Percentiles rank a stretch among this genome's conserved stretches.
phyloP scores from a whole-genome alignment of 2,329 filamentous ascomycete genomes.

The Apiospora sp. region DNA sequence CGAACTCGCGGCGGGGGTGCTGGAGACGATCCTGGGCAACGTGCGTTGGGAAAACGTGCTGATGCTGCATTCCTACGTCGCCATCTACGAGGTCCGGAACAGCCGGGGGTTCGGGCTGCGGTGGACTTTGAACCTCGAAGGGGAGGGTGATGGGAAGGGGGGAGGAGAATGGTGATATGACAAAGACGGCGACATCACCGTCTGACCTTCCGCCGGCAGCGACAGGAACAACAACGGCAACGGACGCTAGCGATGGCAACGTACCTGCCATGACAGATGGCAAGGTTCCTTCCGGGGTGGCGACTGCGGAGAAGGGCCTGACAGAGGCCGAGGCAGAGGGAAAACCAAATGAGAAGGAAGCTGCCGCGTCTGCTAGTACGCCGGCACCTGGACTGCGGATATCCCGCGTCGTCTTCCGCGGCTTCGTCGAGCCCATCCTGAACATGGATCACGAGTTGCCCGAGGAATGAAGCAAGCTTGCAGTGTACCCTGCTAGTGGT shows the following conservation, averaged over 20 bases:
- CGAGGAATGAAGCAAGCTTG: neutral
- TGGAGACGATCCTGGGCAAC: neutral
- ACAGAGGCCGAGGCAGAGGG: neutral
- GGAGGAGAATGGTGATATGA: neutral
- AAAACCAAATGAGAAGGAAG: neutral
- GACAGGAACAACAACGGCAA: neutral
- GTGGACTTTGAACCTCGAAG: conserved; percentile 12
- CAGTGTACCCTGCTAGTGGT: neutral
- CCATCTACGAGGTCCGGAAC: conserved; percentile 22
- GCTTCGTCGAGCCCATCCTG: conserved; percentile 9
- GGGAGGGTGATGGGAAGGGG: neutral
- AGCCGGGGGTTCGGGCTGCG: conserved; percentile 14
- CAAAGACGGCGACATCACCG: neutral
- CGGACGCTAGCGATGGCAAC: neutral
- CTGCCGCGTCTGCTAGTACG: neutral
- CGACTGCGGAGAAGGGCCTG: neutral
- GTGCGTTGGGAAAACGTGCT: conserved; percentile 17
- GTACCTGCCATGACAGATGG: neutral
- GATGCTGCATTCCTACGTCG: conserved; percentile 15
- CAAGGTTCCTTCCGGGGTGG: neutral
- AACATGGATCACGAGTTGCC: conserved; percentile 17
- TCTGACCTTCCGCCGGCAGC: neutral
- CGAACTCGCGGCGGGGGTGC: conserved; percentile 10
- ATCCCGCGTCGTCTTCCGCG: conserved; percentile 19
- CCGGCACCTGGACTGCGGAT: neutral